These are phyloP conservation scores for Colletotrichum lupini DNA, from an alignment of 2,329 filamentous ascomycete species.

Conservation along the genomic window DNA sequence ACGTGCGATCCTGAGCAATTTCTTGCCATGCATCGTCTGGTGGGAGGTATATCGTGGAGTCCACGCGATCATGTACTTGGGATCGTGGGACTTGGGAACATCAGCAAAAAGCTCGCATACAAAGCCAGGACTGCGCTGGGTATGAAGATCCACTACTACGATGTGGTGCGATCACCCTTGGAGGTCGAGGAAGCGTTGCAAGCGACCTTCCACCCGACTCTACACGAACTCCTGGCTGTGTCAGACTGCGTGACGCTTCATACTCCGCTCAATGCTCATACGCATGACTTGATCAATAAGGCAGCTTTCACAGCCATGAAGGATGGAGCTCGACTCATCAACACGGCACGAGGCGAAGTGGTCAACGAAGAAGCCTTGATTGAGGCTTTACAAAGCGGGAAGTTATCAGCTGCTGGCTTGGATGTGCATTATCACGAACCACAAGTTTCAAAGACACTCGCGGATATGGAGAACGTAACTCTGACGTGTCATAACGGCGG, in stretches of 20 bases:
- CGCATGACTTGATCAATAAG: slow-evolving; percentile 40
- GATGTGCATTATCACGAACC: slow-evolving; percentile 68
- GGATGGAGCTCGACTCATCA: slow-evolving; percentile 58
- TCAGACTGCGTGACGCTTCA: slow-evolving; percentile 49
- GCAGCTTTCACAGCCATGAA: slow-evolving; percentile 58
- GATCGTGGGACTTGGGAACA: slow-evolving; percentile 63
- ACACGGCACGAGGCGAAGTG: slow-evolving; percentile 63
- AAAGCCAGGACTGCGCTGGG: slow-evolving; percentile 58
- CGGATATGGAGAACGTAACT: slow-evolving; percentile 51
- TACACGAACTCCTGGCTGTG: slow-evolving; percentile 41
- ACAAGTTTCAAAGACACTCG: slow-evolving; percentile 51
- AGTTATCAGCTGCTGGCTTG: slow-evolving; percentile 57
- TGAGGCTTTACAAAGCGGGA: slow-evolving; percentile 56
- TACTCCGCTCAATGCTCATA: slow-evolving; percentile 44
- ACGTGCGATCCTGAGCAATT: slow-evolving; percentile 53
- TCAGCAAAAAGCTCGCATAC: slow-evolving; percentile 57
- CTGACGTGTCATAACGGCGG: slow-evolving; percentile 51
- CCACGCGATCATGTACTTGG: slow-evolving; percentile 60
- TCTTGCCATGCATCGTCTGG: slow-evolving; percentile 53
- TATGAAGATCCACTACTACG: slow-evolving; percentile 66
- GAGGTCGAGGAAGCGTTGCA: slow-evolving; percentile 44
- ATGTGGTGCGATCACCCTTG: slow-evolving; percentile 45
- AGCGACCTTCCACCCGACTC: slow-evolving; percentile 43
- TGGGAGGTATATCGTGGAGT: slow-evolving; percentile 60
- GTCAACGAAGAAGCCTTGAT: slow-evolving; percentile 63